Evolutionary conservation across 192 early-diverging fungal species (phyloP).

Genomic region (Gigaspora rosea): DNA sequence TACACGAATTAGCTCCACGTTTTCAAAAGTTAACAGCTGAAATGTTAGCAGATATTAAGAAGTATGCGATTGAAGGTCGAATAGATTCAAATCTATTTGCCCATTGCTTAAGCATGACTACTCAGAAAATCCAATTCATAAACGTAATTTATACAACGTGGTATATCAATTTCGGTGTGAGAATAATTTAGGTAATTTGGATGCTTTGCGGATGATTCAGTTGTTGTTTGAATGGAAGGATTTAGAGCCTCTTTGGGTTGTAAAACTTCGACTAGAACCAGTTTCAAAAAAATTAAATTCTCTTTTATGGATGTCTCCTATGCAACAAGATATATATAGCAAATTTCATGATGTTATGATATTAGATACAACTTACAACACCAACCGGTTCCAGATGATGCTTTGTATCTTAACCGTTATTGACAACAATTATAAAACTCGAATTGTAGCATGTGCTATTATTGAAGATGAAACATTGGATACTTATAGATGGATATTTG

Average conservation of each 20-base stretch:
- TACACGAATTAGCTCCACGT: neutral
- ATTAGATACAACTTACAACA: neutral
- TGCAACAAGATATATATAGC: neutral
- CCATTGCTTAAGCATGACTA: neutral
- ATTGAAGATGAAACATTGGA: neutral
- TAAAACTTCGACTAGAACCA: neutral
- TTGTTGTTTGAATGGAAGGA: neutral
- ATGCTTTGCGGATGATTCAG: neutral
- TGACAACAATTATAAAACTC: too few species aligned
- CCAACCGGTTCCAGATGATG: neutral
- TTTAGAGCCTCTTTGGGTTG: neutral
- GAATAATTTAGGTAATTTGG: neutral
- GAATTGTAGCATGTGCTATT: too few species aligned
- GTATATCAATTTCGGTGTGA: neutral
- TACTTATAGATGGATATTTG: neutral
- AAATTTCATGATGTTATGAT: neutral
- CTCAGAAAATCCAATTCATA: neutral
- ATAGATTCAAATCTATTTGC: conserved; percentile 1
- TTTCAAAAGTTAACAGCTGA: neutral
- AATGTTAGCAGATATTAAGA: neutral
- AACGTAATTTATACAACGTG: neutral
- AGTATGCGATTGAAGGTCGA: neutral
- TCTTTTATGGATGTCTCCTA: neutral
- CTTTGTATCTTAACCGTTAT: too few species aligned
- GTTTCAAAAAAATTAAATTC: neutral